A percentile compares a stretch with the other conserved stretches of the same genome.
Evolutionary conservation across 768 basidiomycete genomes (phyloP).

Genomic region (Trametes elegans): DNA sequence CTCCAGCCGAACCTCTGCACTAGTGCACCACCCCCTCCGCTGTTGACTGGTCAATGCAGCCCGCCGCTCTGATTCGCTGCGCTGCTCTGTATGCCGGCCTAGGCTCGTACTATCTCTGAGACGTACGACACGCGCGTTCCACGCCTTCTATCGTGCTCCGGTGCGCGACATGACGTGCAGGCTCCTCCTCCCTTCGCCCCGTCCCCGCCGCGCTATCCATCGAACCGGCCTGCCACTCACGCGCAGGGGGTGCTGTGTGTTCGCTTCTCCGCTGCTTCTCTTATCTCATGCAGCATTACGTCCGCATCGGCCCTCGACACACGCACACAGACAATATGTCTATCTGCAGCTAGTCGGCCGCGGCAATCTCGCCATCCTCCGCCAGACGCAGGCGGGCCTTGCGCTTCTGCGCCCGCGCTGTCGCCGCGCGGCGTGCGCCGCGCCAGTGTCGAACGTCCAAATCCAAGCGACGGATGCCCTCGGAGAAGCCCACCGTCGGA

Average conservation of each 20-base stretch:
- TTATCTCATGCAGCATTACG: slow-evolving; percentile 10
- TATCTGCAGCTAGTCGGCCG: slow-evolving; percentile 3
- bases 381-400: not conserved
- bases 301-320: not conserved
- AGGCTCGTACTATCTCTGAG: not conserved
- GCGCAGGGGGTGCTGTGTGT: not conserved
- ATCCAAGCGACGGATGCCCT: not conserved
- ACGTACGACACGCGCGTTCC: not conserved
- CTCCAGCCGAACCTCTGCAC: not conserved
- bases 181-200: not conserved
- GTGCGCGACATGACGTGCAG: not conserved
- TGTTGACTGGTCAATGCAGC: not conserved
- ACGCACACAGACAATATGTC: not conserved
- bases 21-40: not conserved
- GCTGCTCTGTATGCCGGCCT: not conserved
- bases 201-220: not conserved
- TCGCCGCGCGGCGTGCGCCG: not conserved
- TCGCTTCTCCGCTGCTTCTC: not conserved
- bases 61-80: not conserved
- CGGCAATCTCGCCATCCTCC: not conserved
- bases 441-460: not conserved
- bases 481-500: not conserved
- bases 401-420: not conserved
- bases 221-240: not conserved
- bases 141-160: slow-evolving; percentile 1